Percentiles rank a stretch among this genome's conserved stretches.
phyloP scores from a whole-genome alignment of 2,329 filamentous ascomycete genomes.

The Emergomyces orientalis region DNA sequence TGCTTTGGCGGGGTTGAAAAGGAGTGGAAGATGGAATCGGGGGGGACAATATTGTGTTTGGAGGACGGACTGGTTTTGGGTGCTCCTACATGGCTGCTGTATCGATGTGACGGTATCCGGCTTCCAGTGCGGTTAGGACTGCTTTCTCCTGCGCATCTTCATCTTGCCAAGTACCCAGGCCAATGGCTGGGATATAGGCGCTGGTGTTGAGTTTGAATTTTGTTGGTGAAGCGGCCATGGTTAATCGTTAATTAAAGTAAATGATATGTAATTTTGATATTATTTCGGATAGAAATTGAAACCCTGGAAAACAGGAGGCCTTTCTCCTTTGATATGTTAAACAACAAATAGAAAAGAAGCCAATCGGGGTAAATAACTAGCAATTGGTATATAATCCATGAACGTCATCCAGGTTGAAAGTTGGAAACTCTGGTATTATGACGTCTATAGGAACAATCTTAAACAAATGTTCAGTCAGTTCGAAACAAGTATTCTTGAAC shows the following conservation, averaged over 20 bases:
- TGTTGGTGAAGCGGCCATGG: slow-evolving; percentile 21
- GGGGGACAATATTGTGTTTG: neutral
- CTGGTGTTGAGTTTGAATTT: slow-evolving; percentile 41
- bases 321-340: no score
- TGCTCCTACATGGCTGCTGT: slow-evolving; percentile 37
- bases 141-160: slow-evolving; percentile 39
- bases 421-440: neutral
- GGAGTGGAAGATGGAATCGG: neutral
- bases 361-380: neutral
- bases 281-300: neutral
- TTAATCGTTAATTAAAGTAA: neutral
- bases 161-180: slow-evolving; percentile 49
- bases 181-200: slow-evolving; percentile 39
- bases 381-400: neutral
- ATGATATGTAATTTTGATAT: neutral
- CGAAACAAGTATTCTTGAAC: no score
- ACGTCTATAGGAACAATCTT: neutral
- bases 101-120: slow-evolving; percentile 49
- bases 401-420: neutral
- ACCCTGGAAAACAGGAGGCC: neutral
- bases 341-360: neutral
- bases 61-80: neutral
- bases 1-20: no score
- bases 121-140: slow-evolving; percentile 40
- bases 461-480: no score